Evolutionary conservation across 768 basidiomycete genomes (phyloP).

Genomic region (Pleurotus citrinopileatus): DNA sequence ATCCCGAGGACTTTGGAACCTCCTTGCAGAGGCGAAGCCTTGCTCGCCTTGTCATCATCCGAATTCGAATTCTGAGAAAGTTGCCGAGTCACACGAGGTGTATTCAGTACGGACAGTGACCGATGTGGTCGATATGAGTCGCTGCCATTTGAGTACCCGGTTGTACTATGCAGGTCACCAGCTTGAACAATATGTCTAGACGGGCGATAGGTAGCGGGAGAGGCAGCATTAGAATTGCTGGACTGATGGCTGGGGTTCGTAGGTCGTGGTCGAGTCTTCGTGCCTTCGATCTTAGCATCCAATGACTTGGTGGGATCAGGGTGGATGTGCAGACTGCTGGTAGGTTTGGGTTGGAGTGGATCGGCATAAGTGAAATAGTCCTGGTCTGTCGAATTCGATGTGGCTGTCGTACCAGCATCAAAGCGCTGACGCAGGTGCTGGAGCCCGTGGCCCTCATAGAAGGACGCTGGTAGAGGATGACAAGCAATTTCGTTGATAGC

Average conservation of each 20-base stretch:
- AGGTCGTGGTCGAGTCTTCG: not conserved
- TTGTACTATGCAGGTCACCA: constrained; percentile 69
- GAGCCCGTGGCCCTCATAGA: constrained; percentile 91
- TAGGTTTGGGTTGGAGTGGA: constrained; percentile 18
- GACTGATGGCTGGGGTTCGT: constrained; percentile 14
- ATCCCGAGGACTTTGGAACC: constrained; percentile 28
- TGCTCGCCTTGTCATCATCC: constrained; percentile 22
- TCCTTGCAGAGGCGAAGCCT: constrained; percentile 16
- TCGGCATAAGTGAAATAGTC: constrained; percentile 53
- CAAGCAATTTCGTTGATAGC: constrained; percentile 97
- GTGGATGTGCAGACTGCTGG: constrained; percentile 14
- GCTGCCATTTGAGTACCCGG: constrained; percentile 33
- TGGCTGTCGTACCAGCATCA: constrained; percentile 43
- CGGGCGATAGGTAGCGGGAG: constrained; percentile 20
- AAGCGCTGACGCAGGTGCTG: constrained; percentile 90
- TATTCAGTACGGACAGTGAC: constrained; percentile 47
- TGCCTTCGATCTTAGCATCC: constrained; percentile 19
- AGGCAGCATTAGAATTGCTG: constrained; percentile 16
- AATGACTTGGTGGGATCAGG: constrained; percentile 21
- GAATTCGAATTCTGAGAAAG: constrained; percentile 23
- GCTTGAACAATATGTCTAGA: constrained; percentile 67
- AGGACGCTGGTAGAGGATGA: constrained; percentile 86
- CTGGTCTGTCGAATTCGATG: constrained; percentile 43
- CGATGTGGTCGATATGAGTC: constrained; percentile 48
- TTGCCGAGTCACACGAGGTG: constrained; percentile 39